These are phyloP conservation scores for Croton laevigatus DNA, from an alignment of 441 rosid species.

Conservation along the genomic window DNA sequence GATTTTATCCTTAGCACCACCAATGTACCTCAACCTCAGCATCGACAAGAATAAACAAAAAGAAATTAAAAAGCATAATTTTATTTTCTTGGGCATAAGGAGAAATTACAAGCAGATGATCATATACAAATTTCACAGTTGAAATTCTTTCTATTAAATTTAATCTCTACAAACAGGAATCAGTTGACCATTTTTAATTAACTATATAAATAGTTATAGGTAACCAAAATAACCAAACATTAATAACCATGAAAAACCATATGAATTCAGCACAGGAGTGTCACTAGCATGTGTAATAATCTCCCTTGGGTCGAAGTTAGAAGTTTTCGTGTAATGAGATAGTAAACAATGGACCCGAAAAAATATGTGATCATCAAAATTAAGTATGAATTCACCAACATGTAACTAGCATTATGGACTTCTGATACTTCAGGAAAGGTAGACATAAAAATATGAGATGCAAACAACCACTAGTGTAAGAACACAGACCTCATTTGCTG, in stretches of 20 bases:
- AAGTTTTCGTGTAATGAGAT: background rate
- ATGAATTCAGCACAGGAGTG: background rate
- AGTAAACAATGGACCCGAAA: background rate
- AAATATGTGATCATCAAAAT: background rate
- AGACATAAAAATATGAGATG: background rate
- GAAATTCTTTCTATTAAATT: too few relatives aligned
- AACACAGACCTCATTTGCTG: background rate
- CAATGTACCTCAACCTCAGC: background rate
- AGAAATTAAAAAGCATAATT: background rate
- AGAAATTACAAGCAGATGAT: background rate
- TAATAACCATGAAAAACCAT: background rate
- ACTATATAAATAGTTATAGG: background rate
- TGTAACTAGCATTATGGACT: background rate
- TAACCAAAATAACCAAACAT: background rate
- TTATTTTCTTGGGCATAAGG: background rate
- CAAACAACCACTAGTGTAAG: background rate
- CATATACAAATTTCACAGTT: background rate
- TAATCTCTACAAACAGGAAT: background rate
- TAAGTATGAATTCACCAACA: background rate
- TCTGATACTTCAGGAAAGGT: background rate
- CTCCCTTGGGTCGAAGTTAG: background rate
- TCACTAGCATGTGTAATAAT: background rate
- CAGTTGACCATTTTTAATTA: background rate
- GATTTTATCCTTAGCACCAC: background rate
- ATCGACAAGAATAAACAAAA: background rate